Base-by-base conservation (phyloP, 1,139 yeast species). In the Wickerhamomyces sp. region DNA sequence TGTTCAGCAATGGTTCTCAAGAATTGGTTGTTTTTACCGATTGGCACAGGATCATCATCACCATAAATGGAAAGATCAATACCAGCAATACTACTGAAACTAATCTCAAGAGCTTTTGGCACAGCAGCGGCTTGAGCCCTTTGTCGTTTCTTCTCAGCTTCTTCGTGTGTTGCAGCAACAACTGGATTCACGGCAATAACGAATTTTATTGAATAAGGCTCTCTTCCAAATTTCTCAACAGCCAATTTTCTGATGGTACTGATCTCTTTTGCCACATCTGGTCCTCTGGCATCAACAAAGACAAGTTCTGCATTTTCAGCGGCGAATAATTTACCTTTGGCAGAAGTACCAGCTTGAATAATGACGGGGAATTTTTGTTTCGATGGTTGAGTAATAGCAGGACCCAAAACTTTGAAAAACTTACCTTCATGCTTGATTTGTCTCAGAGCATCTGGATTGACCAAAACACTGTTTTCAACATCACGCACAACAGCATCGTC, bases 341-440 rank as follows among this genome's bases (percentile, higher is more conserved):
- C 51, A 0, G 72, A 66, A n/a, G 71, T 62, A 10, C 74, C 74
- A 2, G 74, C 74, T 44, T 68, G 74, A 28, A 68, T 54, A 28
- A 68, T 50, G 4, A 66, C 61, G 1, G 72, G 72, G 13, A 66
- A 45, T 45, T 68, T 58, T 40, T 66, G 71, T 11, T 66, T 66
- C 8, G 68, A 57, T 11, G 68, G 70, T 22, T 58, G 59, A 11
- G 61, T 52, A 18, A 63, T 54, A 31, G 44, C 48, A 3, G 69
- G 68, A 0, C 69, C 70, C 3, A 66, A 66, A 12, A 65, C 68
- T 5, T 45, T 57, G 42, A 58, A 65, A 43, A 52, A 56, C 31
- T 61, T 54, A 3, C 70, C 70, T 26, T 55, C 57, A 38, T 55
- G 59, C 30, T 62, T 52, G 26, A 64, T 62, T 33, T 59, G 53